Base-by-base conservation (phyloP, 371 early-diverging fungal genomes). In the Mucor velutinosus region DNA sequence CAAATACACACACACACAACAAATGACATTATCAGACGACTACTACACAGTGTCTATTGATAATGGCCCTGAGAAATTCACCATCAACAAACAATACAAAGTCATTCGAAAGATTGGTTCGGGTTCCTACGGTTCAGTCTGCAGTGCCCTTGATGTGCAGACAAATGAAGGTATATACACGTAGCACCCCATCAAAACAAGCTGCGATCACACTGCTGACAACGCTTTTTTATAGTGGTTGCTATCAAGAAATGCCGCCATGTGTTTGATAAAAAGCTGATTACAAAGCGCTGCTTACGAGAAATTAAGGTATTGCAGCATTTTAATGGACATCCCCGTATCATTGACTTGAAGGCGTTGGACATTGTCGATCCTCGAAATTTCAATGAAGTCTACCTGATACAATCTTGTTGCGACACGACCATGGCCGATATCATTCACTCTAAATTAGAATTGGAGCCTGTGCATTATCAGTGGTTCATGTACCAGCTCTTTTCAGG, bases 71-170 rank as follows among this genome's bases (percentile, higher is more conserved):
- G 86, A 86, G 64, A 74, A 64, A 21, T 90, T 90, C 74, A 81
- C 83, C 37, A 82, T 91, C 61, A 82, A 84, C 65, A 80, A 77
- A 60, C 82, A 84, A 57, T 97, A 95, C 82, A 84, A 86, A 62
- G 84, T 96, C 67, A 82, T 93, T 62, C 83, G 94, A 30, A 92
- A 94, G 67, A 84, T 96, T 62, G 97, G 97, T 19, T 90, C 93
- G 56, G 97, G 97, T 37, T 94, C 97, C 12, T 96, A 97, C 75
- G 97, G 97, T 49, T 84, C 93, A 33, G 97, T 96, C 6, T 93
- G 93, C 85, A 89, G 75, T 68, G 83, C 81, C 23, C 60, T 79
- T 7, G 67, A 79, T 60, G 56, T 73, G 5, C 59, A 73, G 37
- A 73, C 79, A 2, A 71, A 71, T 33, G 75, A 75, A 75, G 74